phyloP scores from a whole-genome alignment of 495 filamentous ascomycete species.

The Daldinia grandis region DNA sequence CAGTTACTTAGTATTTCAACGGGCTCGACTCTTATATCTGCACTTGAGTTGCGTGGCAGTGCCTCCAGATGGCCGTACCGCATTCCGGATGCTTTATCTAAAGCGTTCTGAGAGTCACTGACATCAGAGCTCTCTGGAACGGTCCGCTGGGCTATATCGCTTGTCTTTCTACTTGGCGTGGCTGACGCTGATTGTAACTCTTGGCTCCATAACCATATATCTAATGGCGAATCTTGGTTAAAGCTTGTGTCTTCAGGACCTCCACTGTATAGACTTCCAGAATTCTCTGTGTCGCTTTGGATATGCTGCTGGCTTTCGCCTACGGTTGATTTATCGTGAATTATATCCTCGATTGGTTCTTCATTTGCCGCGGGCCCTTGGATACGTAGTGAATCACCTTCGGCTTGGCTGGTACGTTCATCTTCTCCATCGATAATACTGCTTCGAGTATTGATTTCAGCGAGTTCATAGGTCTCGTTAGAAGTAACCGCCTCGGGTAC shows the following conservation, averaged over 20 bases:
- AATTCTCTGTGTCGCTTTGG: constrained; percentile 2
- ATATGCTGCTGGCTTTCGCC: constrained; percentile 15
- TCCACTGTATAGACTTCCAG: constrained; percentile 24
- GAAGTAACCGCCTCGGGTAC: constrained; percentile 13
- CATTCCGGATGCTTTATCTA: background rate
- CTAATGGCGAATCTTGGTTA: constrained; percentile 48
- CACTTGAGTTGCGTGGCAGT: background rate
- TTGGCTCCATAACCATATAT: constrained; percentile 55
- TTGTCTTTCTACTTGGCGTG: constrained; percentile 42
- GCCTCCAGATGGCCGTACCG: background rate
- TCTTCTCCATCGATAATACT: background rate
- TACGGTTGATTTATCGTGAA: background rate
- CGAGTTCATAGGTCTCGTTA: background rate
- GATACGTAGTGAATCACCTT: constrained; percentile 9
- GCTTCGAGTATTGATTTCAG: background rate
- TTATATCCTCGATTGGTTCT: background rate
- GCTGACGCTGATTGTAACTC: constrained; percentile 45
- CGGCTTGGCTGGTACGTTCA: constrained; percentile 17
- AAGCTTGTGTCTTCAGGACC: constrained; percentile 23
- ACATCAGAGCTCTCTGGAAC: constrained; percentile 27
- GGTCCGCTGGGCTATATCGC: constrained; percentile 38
- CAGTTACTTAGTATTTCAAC: background rate
- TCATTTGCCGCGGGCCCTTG: background rate
- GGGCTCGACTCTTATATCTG: background rate
- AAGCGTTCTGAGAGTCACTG: background rate